These are phyloP conservation scores for Pneumocystis carinii DNA, from an alignment of 1,139 yeast genomes.

Conservation along the genomic window DNA sequence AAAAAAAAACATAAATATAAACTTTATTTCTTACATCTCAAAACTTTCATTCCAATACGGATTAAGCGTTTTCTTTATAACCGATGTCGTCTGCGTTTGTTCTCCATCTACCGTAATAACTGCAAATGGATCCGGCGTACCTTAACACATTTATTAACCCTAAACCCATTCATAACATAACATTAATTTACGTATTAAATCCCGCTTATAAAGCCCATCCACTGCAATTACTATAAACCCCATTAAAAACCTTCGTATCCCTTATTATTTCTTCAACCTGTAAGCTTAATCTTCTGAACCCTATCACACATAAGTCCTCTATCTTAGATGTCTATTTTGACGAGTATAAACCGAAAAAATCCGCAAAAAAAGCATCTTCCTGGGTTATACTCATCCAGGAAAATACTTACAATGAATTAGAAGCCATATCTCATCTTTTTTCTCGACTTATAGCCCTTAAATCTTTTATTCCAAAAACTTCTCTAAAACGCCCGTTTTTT, in stretches of 20 bases:
- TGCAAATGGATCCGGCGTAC: slow-evolving; percentile 86
- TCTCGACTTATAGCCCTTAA: background rate
- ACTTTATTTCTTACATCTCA: slow-evolving; percentile 28
- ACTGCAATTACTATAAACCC: slow-evolving; percentile 59
- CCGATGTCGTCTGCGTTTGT: slow-evolving; percentile 87
- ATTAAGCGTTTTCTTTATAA: slow-evolving; percentile 82
- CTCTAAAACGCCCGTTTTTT: background rate
- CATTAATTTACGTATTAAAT: slow-evolving; percentile 59
- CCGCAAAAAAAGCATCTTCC: background rate
- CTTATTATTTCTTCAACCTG: slow-evolving; percentile 5
- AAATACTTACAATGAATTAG: background rate
- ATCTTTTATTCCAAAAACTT: background rate
- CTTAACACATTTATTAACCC: background rate
- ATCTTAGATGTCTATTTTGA: background rate
- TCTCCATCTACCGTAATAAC: slow-evolving; percentile 93
- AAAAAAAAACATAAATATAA: background rate
- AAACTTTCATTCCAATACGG: slow-evolving; percentile 97
- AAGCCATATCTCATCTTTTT: background rate
- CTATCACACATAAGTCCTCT: slow-evolving; percentile 4
- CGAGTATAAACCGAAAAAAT: background rate
- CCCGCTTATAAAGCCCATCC: slow-evolving; percentile 87
- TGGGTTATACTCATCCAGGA: background rate
- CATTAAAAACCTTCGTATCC: background rate
- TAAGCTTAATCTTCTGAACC: slow-evolving; percentile 13
- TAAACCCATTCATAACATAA: background rate